phyloP scores from a whole-genome alignment of 106 monocot genomes.

The Narthecium ossifragum region DNA sequence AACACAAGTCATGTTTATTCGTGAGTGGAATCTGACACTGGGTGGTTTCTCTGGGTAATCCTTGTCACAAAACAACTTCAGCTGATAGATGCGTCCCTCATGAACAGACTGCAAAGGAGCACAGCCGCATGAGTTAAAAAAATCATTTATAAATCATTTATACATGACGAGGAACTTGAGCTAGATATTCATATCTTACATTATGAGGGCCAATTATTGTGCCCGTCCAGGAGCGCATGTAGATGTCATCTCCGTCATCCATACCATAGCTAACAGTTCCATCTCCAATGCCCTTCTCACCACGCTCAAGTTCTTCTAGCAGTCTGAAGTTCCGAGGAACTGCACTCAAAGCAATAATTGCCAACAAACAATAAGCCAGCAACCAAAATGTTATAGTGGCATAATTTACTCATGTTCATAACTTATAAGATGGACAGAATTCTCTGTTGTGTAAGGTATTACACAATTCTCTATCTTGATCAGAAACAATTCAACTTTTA shows the following conservation, averaged over 20 bases:
- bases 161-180: not conserved
- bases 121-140: not conserved
- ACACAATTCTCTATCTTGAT: no score
- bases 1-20: slow-evolving; percentile 18
- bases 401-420: not conserved
- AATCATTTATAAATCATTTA: not conserved
- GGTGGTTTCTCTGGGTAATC: slow-evolving; percentile 15
- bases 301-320: slow-evolving; percentile 30
- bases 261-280: slow-evolving; percentile 16
- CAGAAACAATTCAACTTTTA: no score
- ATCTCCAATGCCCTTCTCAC: slow-evolving; percentile 31
- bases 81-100: slow-evolving; percentile 15
- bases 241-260: slow-evolving; percentile 17
- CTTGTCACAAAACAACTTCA: slow-evolving; percentile 13
- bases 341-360: not conserved
- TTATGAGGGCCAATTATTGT: slow-evolving; percentile 18
- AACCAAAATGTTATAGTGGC: not conserved
- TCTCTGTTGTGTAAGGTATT: not conserved
- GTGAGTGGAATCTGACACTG: slow-evolving; percentile 13
- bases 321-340: slow-evolving; percentile 28
- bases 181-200: not conserved
- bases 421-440: no score
- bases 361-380: not conserved
- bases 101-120: slow-evolving; percentile 10
- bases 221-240: slow-evolving; percentile 16